phyloP scores from a whole-genome alignment of 257 asterid genomes.

The Fraxinus cuspidata region DNA sequence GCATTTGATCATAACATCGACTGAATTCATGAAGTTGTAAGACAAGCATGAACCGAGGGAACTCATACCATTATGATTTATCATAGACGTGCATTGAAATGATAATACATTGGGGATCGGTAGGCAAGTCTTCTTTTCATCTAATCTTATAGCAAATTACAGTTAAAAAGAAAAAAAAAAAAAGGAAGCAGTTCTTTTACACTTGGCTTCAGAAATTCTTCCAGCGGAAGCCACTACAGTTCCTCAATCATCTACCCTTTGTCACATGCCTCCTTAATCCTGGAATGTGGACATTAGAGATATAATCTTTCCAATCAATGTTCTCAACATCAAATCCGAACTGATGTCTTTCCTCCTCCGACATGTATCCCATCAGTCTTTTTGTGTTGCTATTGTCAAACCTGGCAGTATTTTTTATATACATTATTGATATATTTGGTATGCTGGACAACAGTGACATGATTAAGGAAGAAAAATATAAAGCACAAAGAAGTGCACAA shows the following conservation, averaged over 20 bases:
- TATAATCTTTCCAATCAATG: conserved; percentile 90
- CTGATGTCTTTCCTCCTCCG: conserved; percentile 63
- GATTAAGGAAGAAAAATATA: background rate
- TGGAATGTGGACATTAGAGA: conserved; percentile 82
- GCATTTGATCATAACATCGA: background rate
- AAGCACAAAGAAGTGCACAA: background rate
- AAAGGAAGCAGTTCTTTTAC: conserved; percentile 34
- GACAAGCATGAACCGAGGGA: conserved; percentile 14
- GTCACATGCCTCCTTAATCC: conserved; percentile 90
- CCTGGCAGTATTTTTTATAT: conserved; percentile 44
- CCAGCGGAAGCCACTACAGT: conserved; percentile 32
- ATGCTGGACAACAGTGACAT: background rate
- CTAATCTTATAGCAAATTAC: conserved; percentile 28
- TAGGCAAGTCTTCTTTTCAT: conserved; percentile 26
- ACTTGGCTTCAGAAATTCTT: conserved; percentile 33
- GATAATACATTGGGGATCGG: conserved; percentile 27
- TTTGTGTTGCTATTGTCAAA: conserved; percentile 90
- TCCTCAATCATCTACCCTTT: conserved; percentile 77
- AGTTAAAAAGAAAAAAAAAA: conserved; percentile 17
- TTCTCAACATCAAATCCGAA: conserved; percentile 84
- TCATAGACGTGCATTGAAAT: conserved; percentile 9
- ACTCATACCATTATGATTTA: conserved; percentile 16
- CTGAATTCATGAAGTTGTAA: background rate
- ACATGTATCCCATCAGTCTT: conserved; percentile 70
- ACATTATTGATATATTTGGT: background rate